Evolutionary conservation across 805 yeast species (phyloP).

Genomic region (Candida michaelii): DNA sequence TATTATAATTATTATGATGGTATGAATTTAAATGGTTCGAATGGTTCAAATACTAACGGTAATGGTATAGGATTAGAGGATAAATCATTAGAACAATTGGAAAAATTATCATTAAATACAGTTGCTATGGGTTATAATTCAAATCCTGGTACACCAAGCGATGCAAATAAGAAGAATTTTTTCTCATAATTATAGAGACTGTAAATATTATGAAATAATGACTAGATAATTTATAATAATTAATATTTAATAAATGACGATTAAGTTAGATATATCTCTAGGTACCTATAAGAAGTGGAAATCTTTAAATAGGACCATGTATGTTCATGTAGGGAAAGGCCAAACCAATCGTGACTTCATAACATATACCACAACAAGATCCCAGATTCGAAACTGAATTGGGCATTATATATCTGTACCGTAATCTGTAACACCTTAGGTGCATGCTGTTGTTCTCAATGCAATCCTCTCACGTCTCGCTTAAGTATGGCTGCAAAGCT

Average conservation of each 20-base stretch:
- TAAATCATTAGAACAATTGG: conserved; percentile 30
- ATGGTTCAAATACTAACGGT: no score
- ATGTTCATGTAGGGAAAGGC: no score
- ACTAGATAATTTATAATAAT: conserved; percentile 6
- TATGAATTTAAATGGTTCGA: neutral
- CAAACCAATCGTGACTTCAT: no score
- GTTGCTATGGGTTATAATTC: conserved; percentile 48
- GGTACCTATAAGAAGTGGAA: no score
- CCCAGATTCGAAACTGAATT: no score
- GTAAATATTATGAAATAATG: conserved; percentile 7
- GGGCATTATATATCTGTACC: no score
- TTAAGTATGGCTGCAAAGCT: neutral
- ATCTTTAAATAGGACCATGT: no score
- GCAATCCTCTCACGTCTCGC: no score
- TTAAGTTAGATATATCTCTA: no score
- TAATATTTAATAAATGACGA: conserved; percentile 3
- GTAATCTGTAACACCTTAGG: no score
- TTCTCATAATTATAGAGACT: conserved; percentile 6
- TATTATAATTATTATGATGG: conserved; percentile 5
- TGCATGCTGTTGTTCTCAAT: no score
- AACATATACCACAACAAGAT: no score
- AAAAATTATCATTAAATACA: conserved; percentile 45
- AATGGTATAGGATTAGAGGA: conserved; percentile 23
- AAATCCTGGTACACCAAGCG: conserved; percentile 37
- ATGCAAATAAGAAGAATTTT: conserved; percentile 11